Evolutionary conservation across 2,329 filamentous ascomycete species (phyloP).

Genomic region (Neophaeococcomyces aloes): DNA sequence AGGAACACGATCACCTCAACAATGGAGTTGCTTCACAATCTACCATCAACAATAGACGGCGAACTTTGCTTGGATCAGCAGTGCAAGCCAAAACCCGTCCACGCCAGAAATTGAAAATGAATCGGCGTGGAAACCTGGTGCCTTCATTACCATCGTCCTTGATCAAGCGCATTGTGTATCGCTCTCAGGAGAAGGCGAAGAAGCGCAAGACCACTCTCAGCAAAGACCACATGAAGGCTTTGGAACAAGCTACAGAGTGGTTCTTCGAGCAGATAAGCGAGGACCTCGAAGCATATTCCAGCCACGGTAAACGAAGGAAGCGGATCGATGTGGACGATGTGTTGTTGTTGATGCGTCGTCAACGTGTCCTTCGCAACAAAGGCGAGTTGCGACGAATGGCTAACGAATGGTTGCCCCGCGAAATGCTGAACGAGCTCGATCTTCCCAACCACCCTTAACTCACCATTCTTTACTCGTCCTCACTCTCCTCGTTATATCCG

Average conservation of each 20-base stretch:
- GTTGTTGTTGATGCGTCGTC: constrained; percentile 65
- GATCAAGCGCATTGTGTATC: constrained; percentile 50
- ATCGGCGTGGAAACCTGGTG: constrained; percentile 63
- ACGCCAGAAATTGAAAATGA: constrained; percentile 38
- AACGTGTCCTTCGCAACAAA: constrained; percentile 16
- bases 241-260: constrained; percentile 76
- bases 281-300: constrained; percentile 67
- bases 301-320: constrained; percentile 70
- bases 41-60: neutral
- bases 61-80: constrained; percentile 24
- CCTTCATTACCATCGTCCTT: constrained; percentile 62
- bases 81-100: constrained; percentile 26
- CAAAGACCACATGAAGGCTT: constrained; percentile 61
- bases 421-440: constrained; percentile 70
- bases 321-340: constrained; percentile 73
- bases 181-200: constrained; percentile 42
- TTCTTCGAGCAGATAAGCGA: constrained; percentile 82
- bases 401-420: constrained; percentile 67
- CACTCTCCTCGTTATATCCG: constrained; percentile 61
- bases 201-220: constrained; percentile 61
- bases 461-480: constrained; percentile 68
- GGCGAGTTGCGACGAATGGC: constrained; percentile 43
- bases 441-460: constrained; percentile 41
- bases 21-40: constrained; percentile 19
- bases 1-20: constrained; percentile 22